phyloP scores from a whole-genome alignment of 2,329 filamentous ascomycete species.

The Cladophialophora immunda region DNA sequence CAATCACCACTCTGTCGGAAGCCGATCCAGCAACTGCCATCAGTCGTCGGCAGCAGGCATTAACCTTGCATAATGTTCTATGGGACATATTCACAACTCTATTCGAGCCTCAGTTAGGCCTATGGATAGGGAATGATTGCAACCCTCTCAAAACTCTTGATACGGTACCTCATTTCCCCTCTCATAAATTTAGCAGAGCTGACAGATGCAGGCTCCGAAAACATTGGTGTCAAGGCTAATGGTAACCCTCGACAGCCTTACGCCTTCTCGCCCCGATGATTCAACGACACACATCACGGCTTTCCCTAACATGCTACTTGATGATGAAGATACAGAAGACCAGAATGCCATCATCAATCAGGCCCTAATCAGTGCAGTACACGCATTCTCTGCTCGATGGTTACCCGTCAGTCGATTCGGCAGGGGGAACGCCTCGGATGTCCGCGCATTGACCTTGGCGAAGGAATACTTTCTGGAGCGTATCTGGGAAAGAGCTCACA shows the following conservation, averaged over 20 bases:
- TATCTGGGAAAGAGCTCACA: slow-evolving; percentile 17
- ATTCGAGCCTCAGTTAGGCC: slow-evolving; percentile 23
- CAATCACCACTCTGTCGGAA: not conserved
- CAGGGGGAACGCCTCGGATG: not conserved
- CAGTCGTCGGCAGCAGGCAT: slow-evolving; percentile 11
- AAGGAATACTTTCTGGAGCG: slow-evolving; percentile 3
- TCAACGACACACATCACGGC: not conserved
- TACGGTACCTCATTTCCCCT: slow-evolving; percentile 8
- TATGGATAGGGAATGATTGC: slow-evolving; percentile 25
- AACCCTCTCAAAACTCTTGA: slow-evolving; percentile 21
- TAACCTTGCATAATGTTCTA: slow-evolving; percentile 20
- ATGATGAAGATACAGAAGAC: not conserved
- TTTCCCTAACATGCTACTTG: not conserved
- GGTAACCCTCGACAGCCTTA: slow-evolving; percentile 17
- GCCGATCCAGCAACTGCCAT: too few species aligned
- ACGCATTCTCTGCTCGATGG: slow-evolving; percentile 28
- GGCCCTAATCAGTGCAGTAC: slow-evolving; percentile 23
- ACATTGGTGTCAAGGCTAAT: slow-evolving; percentile 23
- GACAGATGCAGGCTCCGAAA: slow-evolving; percentile 10
- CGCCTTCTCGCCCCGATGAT: not conserved
- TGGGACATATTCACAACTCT: slow-evolving; percentile 28
- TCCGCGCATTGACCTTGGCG: not conserved
- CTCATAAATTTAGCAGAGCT: not conserved
- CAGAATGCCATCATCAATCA: slow-evolving; percentile 19
- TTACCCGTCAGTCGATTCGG: slow-evolving; percentile 3